Percentiles rank a stretch among this genome's conserved stretches.
Evolutionary conservation across 2,329 filamentous ascomycete species (phyloP).

Genomic region (Aspergillus sp.): DNA sequence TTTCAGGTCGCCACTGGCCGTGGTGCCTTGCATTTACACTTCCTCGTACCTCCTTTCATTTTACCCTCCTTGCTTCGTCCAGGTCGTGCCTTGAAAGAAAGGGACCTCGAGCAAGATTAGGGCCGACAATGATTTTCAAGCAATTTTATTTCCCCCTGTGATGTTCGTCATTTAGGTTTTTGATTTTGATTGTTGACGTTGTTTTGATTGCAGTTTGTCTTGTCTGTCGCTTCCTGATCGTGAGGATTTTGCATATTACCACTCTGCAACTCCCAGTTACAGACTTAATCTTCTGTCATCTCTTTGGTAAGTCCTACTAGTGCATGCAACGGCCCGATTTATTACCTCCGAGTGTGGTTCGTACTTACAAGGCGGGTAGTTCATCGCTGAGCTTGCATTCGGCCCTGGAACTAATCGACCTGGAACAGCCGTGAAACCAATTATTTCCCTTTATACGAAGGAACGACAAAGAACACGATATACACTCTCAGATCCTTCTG

Average conservation of each 20-base stretch:
- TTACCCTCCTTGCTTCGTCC: slow-evolving; percentile 32
- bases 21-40: slow-evolving; percentile 38
- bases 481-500: slow-evolving; percentile 24
- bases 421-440: slow-evolving; percentile 4
- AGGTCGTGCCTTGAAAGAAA: slow-evolving; percentile 28
- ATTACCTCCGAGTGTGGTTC: slow-evolving; percentile 25
- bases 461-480: slow-evolving; percentile 21
- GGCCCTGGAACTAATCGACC: slow-evolving; percentile 26
- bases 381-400: slow-evolving; percentile 31
- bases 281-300: slow-evolving; percentile 18
- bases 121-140: slow-evolving; percentile 19
- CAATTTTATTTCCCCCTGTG: slow-evolving; percentile 27
- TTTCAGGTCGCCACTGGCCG: slow-evolving; percentile 22
- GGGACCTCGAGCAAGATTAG: slow-evolving; percentile 28
- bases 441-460: slow-evolving; percentile 12
- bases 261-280: slow-evolving; percentile 24
- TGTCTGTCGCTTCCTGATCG: slow-evolving; percentile 22
- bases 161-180: slow-evolving; percentile 14
- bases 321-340: slow-evolving; percentile 33
- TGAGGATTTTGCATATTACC: slow-evolving; percentile 31
- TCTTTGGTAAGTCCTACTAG: slow-evolving; percentile 31
- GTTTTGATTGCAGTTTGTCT: slow-evolving; percentile 19
- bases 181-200: slow-evolving; percentile 37
- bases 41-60: slow-evolving; percentile 26
- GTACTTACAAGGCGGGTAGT: slow-evolving; percentile 41